Percentiles rank a stretch among this genome's conserved stretches.
These are phyloP conservation scores for Populus simonii DNA, from an alignment of 345 rosid genomes.

Conservation along the genomic window DNA sequence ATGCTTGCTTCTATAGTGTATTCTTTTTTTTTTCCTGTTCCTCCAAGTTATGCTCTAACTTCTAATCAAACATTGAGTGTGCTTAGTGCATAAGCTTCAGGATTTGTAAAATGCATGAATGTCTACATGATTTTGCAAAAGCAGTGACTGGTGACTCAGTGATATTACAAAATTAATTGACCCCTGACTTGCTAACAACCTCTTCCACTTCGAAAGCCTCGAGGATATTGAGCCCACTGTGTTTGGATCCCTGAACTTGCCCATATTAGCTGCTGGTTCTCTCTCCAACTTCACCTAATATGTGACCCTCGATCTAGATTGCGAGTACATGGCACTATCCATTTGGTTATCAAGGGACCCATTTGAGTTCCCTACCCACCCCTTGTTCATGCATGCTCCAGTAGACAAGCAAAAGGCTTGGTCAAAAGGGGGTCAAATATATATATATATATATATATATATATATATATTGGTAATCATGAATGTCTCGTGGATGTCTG, in stretches of 20 bases:
- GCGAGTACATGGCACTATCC: constrained; percentile 31
- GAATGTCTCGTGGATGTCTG: no score
- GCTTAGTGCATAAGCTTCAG: background rate
- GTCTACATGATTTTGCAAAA: background rate
- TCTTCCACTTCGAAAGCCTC: constrained; percentile 12
- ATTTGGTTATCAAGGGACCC: constrained; percentile 34
- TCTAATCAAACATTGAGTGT: background rate
- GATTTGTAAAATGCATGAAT: background rate
- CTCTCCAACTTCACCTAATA: constrained; percentile 28
- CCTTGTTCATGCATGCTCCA: constrained; percentile 48
- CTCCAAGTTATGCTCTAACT: background rate
- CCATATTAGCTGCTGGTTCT: constrained; percentile 37
- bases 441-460: no score
- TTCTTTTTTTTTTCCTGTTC: background rate
- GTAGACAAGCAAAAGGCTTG: constrained; percentile 28
- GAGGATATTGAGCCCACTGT: constrained; percentile 14
- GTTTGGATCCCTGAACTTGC: constrained; percentile 62
- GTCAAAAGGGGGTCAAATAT: constrained; percentile 47
- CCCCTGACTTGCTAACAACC: constrained; percentile 16
- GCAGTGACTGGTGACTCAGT: background rate
- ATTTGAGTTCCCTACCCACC: constrained; percentile 5
- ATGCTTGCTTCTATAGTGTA: background rate
- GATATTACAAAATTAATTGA: background rate
- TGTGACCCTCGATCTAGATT: constrained; percentile 41
- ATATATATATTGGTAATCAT: no score